A percentile compares a stretch with the other conserved stretches of the same genome.
Evolutionary conservation across 176 grass and related monocot species (phyloP).

Genomic region (Ananas comosus): DNA sequence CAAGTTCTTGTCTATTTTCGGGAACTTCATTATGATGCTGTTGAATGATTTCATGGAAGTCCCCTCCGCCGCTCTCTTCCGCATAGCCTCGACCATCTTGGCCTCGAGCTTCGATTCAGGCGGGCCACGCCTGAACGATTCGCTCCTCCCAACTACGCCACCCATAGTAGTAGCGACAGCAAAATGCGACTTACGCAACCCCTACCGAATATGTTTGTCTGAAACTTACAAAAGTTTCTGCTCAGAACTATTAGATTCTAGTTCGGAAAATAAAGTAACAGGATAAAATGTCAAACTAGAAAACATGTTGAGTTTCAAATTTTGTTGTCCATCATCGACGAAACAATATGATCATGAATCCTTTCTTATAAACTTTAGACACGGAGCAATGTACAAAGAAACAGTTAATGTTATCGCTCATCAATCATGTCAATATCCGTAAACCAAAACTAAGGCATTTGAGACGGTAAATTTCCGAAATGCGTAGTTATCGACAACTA

Average conservation of each 20-base stretch:
- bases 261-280: background rate
- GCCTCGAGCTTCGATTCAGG: conserved; percentile 56
- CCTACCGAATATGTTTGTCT: conserved; percentile 8
- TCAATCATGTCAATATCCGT: no score
- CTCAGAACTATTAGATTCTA: background rate
- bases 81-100: conserved; percentile 85
- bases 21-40: conserved; percentile 81
- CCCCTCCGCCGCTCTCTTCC: conserved; percentile 47
- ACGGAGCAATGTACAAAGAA: no score
- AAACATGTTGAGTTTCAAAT: background rate
- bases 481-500: no score
- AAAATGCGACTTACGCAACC: background rate
- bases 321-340: background rate
- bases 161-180: conserved; percentile 44
- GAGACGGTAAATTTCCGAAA: no score
- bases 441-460: no score
- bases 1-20: conserved; percentile 71
- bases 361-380: no score
- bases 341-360: background rate
- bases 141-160: conserved; percentile 46
- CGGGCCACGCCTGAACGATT: conserved; percentile 11
- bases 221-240: background rate
- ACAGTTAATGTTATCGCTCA: no score
- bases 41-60: conserved; percentile 68
- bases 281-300: no score